Evolutionary conservation across 495 filamentous ascomycete species (phyloP), one percentile per base, ranked within the genome.

Genomic region (Articulospora tetracladia): DNA sequence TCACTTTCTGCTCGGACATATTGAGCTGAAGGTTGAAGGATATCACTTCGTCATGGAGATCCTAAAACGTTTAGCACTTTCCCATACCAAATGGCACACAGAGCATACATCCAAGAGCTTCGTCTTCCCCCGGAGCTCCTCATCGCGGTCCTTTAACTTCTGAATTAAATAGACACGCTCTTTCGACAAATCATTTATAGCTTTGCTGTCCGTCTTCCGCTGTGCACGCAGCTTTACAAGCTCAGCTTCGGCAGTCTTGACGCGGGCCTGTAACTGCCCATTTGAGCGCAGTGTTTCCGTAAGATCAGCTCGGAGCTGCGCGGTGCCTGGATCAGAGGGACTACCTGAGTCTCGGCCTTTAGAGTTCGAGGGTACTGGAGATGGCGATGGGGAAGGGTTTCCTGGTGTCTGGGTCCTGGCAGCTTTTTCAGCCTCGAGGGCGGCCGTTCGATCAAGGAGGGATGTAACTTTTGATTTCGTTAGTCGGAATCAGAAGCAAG

Each of bases 11-110:
- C 68, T 93, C 90, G 10, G 87, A 83, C 79, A 96, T 85, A 67
- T 96, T 92, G 2, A 97, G 79, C 72, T 97, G 88, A 61, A 97
- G 81, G 59, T 90, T 91, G 49, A 96, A 73, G 1, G 90, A 85
- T 39, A 93, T 82, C 63, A 94, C 83, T 68, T 98, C 93, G 72
- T 97, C 93, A 72, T 97, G 93, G 59, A 95, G 86, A 66, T 92
- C 85, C 83, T 90, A 50, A 51, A 63, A 23, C 17, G 41, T 36
- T 69, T 22, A 68, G 67, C 52, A 60, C 19, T 20, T 17, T 28
- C 48, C 11, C 50, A 39, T 27, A 15, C 20, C 23, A 53, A 53
- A 32, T 26, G 23, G 55, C n/a, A 64, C 11, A 15, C 50, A 23
- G 54, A 25, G 52, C 53, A 19, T 77, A 89, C 87, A 74, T 91